These are phyloP conservation scores for Yamadazyma songkhlaensis DNA, from an alignment of 1,139 yeast genomes.

Conservation along the genomic window DNA sequence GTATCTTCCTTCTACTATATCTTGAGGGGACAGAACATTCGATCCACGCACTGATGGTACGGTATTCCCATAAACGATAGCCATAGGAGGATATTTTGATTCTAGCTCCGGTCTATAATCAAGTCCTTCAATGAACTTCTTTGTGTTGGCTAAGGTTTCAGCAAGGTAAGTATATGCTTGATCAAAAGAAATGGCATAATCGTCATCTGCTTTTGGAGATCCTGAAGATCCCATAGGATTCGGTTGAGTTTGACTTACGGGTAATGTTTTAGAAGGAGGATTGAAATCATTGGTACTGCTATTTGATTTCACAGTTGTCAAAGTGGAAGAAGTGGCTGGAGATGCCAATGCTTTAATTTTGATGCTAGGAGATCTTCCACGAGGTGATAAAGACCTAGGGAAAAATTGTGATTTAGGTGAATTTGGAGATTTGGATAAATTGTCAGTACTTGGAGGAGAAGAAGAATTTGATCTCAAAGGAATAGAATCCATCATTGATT, in stretches of 20 bases:
- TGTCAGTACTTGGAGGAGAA: background rate
- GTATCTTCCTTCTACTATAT: slow-evolving; percentile 68
- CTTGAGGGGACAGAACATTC: slow-evolving; percentile 57
- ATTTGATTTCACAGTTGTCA: background rate
- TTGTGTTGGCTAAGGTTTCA: slow-evolving; percentile 60
- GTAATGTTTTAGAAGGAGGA: background rate
- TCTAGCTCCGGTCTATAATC: slow-evolving; percentile 46
- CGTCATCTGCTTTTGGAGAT: slow-evolving; percentile 1
- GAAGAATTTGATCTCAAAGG: slow-evolving; percentile 11
- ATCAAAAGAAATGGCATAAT: slow-evolving; percentile 40
- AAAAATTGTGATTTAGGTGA: slow-evolving; percentile 4
- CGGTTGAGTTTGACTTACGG: background rate
- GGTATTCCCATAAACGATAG: slow-evolving; percentile 71
- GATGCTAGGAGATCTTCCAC: background rate
- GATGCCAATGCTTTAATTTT: background rate
- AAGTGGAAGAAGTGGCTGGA: too few relatives aligned
- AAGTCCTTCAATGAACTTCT: slow-evolving; percentile 55
- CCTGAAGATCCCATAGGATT: background rate
- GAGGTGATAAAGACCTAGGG: background rate
- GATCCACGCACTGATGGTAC: slow-evolving; percentile 87
- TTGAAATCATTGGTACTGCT: background rate
- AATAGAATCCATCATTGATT: slow-evolving; percentile 21
- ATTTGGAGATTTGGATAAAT: background rate
- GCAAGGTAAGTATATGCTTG: slow-evolving; percentile 65
- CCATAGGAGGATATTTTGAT: slow-evolving; percentile 74